Conservation (phyloP, 2,329 filamentous ascomycete species). For the Lachnellula cervina region DNA sequence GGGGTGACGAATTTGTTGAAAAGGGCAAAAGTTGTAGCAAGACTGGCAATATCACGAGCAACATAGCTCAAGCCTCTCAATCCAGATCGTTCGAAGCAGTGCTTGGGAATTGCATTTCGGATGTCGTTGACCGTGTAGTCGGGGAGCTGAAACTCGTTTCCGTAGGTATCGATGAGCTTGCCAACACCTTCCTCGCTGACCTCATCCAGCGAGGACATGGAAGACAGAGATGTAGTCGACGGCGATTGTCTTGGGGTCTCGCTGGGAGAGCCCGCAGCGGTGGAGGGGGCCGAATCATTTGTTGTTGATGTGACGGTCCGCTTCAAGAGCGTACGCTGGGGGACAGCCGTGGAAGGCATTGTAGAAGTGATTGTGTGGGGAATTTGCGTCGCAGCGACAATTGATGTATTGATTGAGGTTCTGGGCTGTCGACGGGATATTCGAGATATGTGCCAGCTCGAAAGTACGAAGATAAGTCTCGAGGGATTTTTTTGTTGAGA, state of each 20-base stretch:
- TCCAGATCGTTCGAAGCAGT: conserved; percentile 89
- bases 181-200: conserved; percentile 44
- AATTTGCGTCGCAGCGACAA: neutral
- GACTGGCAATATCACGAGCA: conserved; percentile 67
- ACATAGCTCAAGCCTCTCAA: conserved; percentile 75
- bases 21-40: conserved; percentile 75
- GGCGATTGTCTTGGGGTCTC: conserved; percentile 60
- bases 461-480: conserved; percentile 4
- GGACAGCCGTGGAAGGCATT: conserved; percentile 32
- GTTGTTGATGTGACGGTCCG: conserved; percentile 27
- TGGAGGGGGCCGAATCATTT: conserved; percentile 42
- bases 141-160: conserved; percentile 88
- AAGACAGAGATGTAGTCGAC: conserved; percentile 90
- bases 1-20: conserved; percentile 89
- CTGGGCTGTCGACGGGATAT: neutral
- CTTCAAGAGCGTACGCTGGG: conserved; percentile 19
- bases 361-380: conserved; percentile 1
- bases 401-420: neutral
- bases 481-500: conserved; percentile 16
- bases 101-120: conserved; percentile 91
- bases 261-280: conserved; percentile 51
- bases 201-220: conserved; percentile 65
- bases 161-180: conserved; percentile 83
- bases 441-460: neutral
- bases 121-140: conserved; percentile 98